These are phyloP conservation scores for Trichoderma hamatum DNA, from an alignment of 2,329 filamentous ascomycete genomes.

Conservation along the genomic window DNA sequence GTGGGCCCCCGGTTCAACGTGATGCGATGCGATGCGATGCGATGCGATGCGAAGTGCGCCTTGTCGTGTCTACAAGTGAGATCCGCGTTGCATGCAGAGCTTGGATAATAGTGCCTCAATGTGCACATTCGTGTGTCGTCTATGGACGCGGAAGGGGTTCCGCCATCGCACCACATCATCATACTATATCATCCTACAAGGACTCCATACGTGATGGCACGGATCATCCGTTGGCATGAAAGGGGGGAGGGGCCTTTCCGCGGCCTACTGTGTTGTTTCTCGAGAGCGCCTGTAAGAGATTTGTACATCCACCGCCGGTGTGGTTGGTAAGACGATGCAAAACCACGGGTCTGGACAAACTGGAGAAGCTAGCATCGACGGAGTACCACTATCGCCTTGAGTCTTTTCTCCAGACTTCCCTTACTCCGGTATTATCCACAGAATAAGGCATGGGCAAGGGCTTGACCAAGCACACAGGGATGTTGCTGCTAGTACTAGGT, in stretches of 20 bases:
- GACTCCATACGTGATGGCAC: conserved; percentile 2
- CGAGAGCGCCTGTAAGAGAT: neutral
- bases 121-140: conserved; percentile 10
- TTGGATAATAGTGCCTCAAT: conserved; percentile 12
- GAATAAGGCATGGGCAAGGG: conserved; percentile 14
- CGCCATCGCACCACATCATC: neutral
- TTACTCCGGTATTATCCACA: neutral
- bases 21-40: neutral
- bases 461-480: neutral
- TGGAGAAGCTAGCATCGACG: conserved; percentile 9
- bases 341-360: neutral
- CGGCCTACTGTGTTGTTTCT: neutral
- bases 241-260: neutral
- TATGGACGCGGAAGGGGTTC: neutral
- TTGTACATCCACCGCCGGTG: neutral
- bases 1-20: neutral
- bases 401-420: neutral
- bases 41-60: neutral
- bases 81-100: conserved; percentile 13
- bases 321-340: conserved; percentile 4
- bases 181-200: neutral
- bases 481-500: neutral
- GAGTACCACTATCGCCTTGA: neutral
- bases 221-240: conserved; percentile 15
- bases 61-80: neutral